A percentile compares a stretch with the other conserved stretches of the same genome.
These are phyloP conservation scores for Rhizophora apiculata DNA, from an alignment of 345 rosid species.

Conservation along the genomic window DNA sequence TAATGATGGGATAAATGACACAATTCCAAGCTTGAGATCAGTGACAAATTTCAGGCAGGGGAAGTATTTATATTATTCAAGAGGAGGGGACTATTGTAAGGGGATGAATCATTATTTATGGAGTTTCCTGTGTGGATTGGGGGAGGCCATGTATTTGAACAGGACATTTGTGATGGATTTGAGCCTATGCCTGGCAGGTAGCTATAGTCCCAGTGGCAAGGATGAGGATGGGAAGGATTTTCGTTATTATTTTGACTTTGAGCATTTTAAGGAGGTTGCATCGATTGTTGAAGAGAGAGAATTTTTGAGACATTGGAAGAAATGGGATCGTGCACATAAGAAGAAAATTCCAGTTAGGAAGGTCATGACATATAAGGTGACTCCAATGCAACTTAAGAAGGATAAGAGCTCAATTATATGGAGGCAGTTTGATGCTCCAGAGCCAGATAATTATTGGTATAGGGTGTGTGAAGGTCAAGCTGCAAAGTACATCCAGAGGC, in stretches of 20 bases:
- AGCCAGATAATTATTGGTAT: constrained; percentile 90
- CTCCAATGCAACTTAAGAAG: constrained; percentile 71
- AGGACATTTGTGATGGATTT: constrained; percentile 90
- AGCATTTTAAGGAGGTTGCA: constrained; percentile 81
- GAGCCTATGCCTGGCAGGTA: constrained; percentile 65
- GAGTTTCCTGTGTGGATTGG: constrained; percentile 95
- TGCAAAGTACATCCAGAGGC: constrained; percentile 67
- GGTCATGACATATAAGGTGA: constrained; percentile 54
- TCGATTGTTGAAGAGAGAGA: constrained; percentile 79
- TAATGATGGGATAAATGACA: constrained; percentile 31
- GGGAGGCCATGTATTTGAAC: constrained; percentile 91
- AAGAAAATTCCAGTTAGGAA: constrained; percentile 71
- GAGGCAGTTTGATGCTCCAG: constrained; percentile 89
- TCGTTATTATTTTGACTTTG: constrained; percentile 80
- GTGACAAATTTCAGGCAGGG: constrained; percentile 56
- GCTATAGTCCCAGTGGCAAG: constrained; percentile 57
- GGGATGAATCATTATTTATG: constrained; percentile 95
- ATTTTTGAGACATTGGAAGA: constrained; percentile 76
- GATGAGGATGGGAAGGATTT: constrained; percentile 92
- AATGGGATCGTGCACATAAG: constrained; percentile 69
- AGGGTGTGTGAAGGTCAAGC: constrained; percentile 90
- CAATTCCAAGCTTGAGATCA: constrained; percentile 27
- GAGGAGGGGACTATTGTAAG: constrained; percentile 90
- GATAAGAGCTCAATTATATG: constrained; percentile 72
- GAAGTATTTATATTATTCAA: constrained; percentile 74